Evolutionary conservation across 768 basidiomycete species (phyloP).

Genomic region (Lepiota brunneoincarnata): DNA sequence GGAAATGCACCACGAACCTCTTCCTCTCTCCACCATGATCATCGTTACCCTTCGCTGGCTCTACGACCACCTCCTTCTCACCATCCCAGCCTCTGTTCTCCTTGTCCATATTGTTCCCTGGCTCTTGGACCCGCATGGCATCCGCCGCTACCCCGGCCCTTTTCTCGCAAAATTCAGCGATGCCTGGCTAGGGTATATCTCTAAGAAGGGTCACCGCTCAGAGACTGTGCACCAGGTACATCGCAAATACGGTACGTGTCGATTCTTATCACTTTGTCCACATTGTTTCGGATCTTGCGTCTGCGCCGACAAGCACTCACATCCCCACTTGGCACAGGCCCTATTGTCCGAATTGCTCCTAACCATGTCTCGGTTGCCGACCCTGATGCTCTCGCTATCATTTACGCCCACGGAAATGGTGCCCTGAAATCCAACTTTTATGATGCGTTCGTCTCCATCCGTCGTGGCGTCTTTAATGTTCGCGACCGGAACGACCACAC

Average conservation of each 20-base stretch:
- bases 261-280: background rate
- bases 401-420: slow-evolving; percentile 87
- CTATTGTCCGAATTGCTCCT: slow-evolving; percentile 69
- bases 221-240: slow-evolving; percentile 75
- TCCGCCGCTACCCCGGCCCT: slow-evolving; percentile 67
- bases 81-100: slow-evolving; percentile 26
- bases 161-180: slow-evolving; percentile 69
- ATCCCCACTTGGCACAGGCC: slow-evolving; percentile 35
- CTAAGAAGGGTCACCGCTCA: slow-evolving; percentile 70
- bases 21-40: too few relatives aligned
- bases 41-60: too few relatives aligned
- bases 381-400: slow-evolving; percentile 68
- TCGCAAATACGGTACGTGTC: slow-evolving; percentile 59
- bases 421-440: slow-evolving; percentile 78
- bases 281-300: slow-evolving; percentile 9
- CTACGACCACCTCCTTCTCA: background rate
- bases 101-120: slow-evolving; percentile 46
- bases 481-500: slow-evolving; percentile 76
- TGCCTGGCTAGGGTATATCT: slow-evolving; percentile 66
- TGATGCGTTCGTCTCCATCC: slow-evolving; percentile 75
- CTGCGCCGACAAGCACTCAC: background rate
- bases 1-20: too few relatives aligned
- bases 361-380: slow-evolving; percentile 77
- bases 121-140: slow-evolving; percentile 54
- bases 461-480: slow-evolving; percentile 74